Conservation (phyloP, 306 rosid species). For the Gleditsia sinensis region DNA sequence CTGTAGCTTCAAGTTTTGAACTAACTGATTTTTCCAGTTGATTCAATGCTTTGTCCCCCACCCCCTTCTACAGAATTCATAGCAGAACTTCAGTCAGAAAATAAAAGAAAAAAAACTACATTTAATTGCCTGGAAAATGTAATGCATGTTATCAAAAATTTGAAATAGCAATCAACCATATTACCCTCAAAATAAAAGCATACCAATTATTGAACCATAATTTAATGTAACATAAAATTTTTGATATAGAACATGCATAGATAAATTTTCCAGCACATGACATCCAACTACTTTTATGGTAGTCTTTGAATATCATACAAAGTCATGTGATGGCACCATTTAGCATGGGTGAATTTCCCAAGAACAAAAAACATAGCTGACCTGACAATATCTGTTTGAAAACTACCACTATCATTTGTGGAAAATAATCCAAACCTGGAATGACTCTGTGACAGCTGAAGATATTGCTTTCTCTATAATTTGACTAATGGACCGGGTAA, state of each 20-base stretch:
- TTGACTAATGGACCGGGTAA: conserved; percentile 59
- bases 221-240: not conserved
- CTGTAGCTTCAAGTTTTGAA: conserved; percentile 66
- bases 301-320: not conserved
- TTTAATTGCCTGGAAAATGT: not conserved
- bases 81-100: conserved; percentile 23
- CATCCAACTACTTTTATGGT: conserved; percentile 7
- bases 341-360: conserved; percentile 22
- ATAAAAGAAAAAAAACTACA: conserved; percentile 10
- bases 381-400: conserved; percentile 18
- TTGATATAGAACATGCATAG: conserved; percentile 19
- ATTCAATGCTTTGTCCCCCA: conserved; percentile 64
- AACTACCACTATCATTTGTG: conserved; percentile 6
- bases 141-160: not conserved
- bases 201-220: conserved; percentile 6
- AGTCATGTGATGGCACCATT: conserved; percentile 8
- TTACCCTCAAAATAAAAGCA: not conserved
- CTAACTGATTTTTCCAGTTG: conserved; percentile 66
- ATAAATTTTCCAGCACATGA: not conserved
- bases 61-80: conserved; percentile 64
- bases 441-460: conserved; percentile 55
- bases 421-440: conserved; percentile 57
- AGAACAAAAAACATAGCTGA: not conserved
- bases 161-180: conserved; percentile 18
- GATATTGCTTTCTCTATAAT: conserved; percentile 55